phyloP scores from a whole-genome alignment of 768 basidiomycete species.

The Phanerochaete carnosa region DNA sequence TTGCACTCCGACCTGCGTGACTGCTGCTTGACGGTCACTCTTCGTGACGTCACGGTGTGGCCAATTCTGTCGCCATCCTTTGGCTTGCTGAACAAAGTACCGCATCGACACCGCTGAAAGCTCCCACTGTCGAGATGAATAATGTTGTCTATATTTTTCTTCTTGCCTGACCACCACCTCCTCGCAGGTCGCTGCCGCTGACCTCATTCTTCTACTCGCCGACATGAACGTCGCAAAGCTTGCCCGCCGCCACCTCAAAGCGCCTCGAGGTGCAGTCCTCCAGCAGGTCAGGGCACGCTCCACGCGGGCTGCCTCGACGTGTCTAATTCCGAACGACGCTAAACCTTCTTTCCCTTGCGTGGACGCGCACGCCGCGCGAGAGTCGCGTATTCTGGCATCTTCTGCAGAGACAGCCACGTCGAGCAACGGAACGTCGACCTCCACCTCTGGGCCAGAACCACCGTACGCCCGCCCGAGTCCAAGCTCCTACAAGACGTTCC shows the following conservation, averaged over 20 bases:
- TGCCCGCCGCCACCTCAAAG: conserved; percentile 3
- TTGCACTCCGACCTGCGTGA: not conserved
- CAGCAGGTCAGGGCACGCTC: conserved; percentile 10
- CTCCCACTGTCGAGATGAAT: not conserved
- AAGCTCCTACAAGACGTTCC: conserved; percentile 66
- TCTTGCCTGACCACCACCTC: not conserved
- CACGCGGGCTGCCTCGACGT: conserved; percentile 13
- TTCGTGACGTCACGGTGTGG: conserved; percentile 3
- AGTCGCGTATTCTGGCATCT: conserved; percentile 47
- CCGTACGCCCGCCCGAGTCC: conserved; percentile 81
- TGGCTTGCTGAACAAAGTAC: not conserved
- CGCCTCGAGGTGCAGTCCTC: not conserved
- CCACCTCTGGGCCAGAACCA: conserved; percentile 71
- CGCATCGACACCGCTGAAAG: not conserved
- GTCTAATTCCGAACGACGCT: conserved; percentile 7
- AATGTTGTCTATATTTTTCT: not conserved
- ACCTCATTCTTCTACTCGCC: too few species aligned
- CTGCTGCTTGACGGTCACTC: not conserved
- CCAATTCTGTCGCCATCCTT: conserved; percentile 10
- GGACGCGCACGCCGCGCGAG: conserved; percentile 73
- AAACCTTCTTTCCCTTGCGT: conserved; percentile 65
- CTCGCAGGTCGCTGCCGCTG: not conserved
- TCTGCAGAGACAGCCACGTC: conserved; percentile 14
- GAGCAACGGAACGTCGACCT: conserved; percentile 15
- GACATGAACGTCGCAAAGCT: conserved; percentile 5